Conservation (phyloP, 257 asterid genomes). For the Gentiana straminea region DNA sequence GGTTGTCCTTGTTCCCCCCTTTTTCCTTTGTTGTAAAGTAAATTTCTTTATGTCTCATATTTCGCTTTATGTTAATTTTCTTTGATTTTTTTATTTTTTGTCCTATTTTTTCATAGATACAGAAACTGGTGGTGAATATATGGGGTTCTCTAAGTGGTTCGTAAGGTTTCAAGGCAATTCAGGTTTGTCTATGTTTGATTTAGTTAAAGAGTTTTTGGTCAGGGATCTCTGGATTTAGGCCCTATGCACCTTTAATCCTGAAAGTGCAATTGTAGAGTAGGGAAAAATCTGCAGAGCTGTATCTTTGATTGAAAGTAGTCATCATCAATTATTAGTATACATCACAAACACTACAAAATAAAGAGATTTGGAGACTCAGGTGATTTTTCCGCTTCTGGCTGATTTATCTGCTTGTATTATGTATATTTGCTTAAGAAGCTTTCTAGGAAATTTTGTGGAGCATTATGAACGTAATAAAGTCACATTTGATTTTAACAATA, state of each 20-base stretch:
- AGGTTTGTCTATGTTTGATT: conserved; percentile 38
- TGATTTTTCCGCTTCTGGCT: conserved; percentile 1
- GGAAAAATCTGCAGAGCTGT: too few species aligned
- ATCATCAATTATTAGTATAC: too few species aligned
- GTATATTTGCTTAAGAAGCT: too few species aligned
- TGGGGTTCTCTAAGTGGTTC: conserved; percentile 79
- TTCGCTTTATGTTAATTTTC: not conserved
- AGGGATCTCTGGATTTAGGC: too few species aligned
- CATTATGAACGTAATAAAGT: too few species aligned
- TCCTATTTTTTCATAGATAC: conserved; percentile 34
- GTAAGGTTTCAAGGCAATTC: conserved; percentile 57
- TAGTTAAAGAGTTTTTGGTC: too few species aligned
- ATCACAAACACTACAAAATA: too few species aligned
- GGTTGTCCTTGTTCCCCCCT: not conserved
- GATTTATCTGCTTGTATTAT: not conserved
- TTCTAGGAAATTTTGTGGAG: too few species aligned
- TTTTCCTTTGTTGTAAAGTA: not conserved
- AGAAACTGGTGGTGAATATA: conserved; percentile 55
- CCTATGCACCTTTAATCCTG: too few species aligned
- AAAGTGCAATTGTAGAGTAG: too few species aligned
- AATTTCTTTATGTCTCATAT: not conserved
- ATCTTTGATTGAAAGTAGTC: too few species aligned
- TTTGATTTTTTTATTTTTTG: not conserved
- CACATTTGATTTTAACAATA: too few species aligned
- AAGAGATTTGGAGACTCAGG: conserved; percentile 1